These are phyloP conservation scores for Leccinellum rugosiceps DNA, from an alignment of 768 basidiomycete species.

Conservation along the genomic window DNA sequence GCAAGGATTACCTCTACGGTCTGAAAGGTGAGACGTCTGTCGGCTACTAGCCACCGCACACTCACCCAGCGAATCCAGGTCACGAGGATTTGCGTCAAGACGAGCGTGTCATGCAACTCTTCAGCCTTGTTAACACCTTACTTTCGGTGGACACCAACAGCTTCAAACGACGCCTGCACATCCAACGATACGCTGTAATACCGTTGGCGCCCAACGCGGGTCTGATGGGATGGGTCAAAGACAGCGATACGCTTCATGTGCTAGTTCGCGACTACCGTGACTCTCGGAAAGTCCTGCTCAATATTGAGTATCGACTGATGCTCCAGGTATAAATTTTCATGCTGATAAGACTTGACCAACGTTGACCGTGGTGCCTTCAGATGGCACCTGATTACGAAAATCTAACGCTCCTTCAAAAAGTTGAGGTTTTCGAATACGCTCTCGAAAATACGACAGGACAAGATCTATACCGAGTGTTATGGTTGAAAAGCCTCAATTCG, in stretches of 20 bases:
- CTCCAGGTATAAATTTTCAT: slow-evolving; percentile 83
- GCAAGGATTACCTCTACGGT: slow-evolving; percentile 85
- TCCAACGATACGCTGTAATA: slow-evolving; percentile 89
- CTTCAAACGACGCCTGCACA: slow-evolving; percentile 94
- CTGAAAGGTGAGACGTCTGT: slow-evolving; percentile 66
- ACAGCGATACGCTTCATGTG: slow-evolving; percentile 93
- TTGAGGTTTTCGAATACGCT: slow-evolving; percentile 98
- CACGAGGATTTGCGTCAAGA: slow-evolving; percentile 99
- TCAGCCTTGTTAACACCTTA: slow-evolving; percentile 93
- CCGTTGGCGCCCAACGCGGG: slow-evolving; percentile 96
- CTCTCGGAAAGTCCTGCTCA: slow-evolving; percentile 91
- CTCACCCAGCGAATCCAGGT: slow-evolving; percentile 43
- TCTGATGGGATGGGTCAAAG: slow-evolving; percentile 91
- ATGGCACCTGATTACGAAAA: slow-evolving; percentile 99
- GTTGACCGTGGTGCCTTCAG: slow-evolving; percentile 38
- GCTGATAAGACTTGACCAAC: slow-evolving; percentile 26
- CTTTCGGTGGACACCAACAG: slow-evolving; percentile 90
- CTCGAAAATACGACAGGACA: slow-evolving; percentile 98
- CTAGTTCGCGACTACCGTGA: slow-evolving; percentile 96
- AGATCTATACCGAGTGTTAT: slow-evolving; percentile 93
- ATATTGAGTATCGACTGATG: slow-evolving; percentile 99
- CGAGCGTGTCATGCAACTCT: slow-evolving; percentile 98
- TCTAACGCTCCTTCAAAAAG: slow-evolving; percentile 90
- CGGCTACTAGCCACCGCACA: neutral
- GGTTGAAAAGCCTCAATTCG: slow-evolving; percentile 93